Evolutionary conservation across 2,329 filamentous ascomycete genomes (phyloP), one percentile per base, ranked within the genome.

Genomic region (Coniella lustricola): DNA sequence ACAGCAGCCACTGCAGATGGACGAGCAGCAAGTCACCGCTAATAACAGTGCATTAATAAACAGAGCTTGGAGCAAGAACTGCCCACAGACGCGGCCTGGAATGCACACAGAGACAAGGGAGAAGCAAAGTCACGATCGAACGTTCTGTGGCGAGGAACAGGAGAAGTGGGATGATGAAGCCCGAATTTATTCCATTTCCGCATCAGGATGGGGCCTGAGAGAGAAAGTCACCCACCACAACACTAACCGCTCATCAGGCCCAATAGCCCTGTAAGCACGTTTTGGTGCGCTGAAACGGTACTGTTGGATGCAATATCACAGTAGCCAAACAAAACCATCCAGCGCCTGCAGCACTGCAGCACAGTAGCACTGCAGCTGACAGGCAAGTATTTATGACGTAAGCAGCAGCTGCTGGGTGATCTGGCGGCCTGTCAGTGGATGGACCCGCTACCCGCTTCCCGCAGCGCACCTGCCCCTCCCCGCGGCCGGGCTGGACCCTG

Each of bases 381-480:
- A 33, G 25, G 13, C 34, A 18, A 33, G 36, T 20, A 41, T 31
- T 9, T 13, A 36, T 49, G 36, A 48, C 49, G 44, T 44, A 51
- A 31, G 48, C 38, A 41, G 39, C 7, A 17, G 40, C 37, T 35
- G 44, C 44, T 33, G 25, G 21, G 36, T 20, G 33, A 48, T 40
- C 46, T 48, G 46, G 46, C 46, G 38, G 33, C 46, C 18, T 48
- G 22, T 38, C 25, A 44, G 34, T 48, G 44, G 37, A 12, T 18
- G 7, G 38, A 22, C 16, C 16, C n/a, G n/a, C n/a, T n/a, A 22
- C 10, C 39, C 33, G 35, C 44, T 17, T 46, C 35, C 25, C 17
- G 16, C 7, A 13, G 16, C 31, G 12, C 21, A n/a, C 33, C n/a
- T 45, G 33, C 33, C 25, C 25, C 41, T 25, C 22, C 39, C 22